Evolutionary conservation across 345 rosid genomes (phyloP), one percentile per base, ranked within the genome.

Genomic region (Hibiscus syriacus): DNA sequence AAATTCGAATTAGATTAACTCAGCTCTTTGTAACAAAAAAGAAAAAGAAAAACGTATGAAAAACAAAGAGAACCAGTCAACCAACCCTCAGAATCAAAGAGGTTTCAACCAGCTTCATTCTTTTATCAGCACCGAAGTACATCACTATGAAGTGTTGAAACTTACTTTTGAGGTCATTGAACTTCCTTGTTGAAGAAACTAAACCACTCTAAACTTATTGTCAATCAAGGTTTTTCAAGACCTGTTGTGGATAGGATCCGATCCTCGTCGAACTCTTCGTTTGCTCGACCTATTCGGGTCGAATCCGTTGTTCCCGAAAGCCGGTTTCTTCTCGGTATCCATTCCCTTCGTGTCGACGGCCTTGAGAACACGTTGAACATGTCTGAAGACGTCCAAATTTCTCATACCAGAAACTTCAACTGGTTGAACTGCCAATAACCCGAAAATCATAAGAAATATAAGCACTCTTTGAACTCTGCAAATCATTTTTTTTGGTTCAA

Each of bases 241-340:
- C 78, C 81, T 82, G 90, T 91, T 91, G 80, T 91, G 97, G 71
- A 90, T 90, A 72, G 97, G 97, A 84, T 90, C 89, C 27, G 97
- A 81, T 64, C 97, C 97, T 81, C 86, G 72, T 76, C 84, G 75
- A 9, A 90, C 90, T 48, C 74, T 79, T 80, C 95, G 85, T 78
- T 88, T 86, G 83, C 92, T 82, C 50, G 94, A 77, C 70, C 62
- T 76, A 75, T 84, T 78, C 2, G 88, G 77, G 73, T 87, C 92
- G 29, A 71, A 67, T 76, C 69, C 64, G 54, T 61, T 77, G 46
- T 73, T 82, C 69, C 57, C 64, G 58, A 66, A 25, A 3, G 79
- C 68, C 69, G 83, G 72, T 20, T 62, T 74, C 75, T 80, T 71
- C 75, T 60, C 65, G 56, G 80, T 55, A 58, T 79, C 76, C 70